Conservation (phyloP, 495 filamentous ascomycete genomes). For the Jackrogersella minutella region DNA sequence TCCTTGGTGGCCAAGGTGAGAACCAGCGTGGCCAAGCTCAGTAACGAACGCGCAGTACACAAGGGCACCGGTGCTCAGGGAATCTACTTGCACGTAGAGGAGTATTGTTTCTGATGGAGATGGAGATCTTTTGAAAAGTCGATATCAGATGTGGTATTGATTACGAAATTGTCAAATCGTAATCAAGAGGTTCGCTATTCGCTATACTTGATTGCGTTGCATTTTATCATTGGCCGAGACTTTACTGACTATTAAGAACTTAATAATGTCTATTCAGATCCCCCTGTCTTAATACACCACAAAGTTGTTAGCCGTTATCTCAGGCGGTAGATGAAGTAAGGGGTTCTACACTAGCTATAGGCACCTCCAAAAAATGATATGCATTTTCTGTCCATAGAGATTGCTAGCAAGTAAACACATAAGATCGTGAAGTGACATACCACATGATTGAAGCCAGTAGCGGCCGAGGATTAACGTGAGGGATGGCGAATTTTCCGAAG, state of each 20-base stretch:
- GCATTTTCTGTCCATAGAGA: neutral
- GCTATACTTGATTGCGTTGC: constrained; percentile 2
- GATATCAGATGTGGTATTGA: neutral
- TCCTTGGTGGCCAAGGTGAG: constrained; percentile 71
- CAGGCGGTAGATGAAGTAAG: neutral
- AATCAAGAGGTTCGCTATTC: neutral
- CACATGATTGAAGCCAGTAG: neutral
- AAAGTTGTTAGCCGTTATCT: neutral
- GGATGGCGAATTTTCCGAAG: neutral
- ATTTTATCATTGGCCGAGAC: neutral
- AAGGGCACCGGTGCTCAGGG: constrained; percentile 92
- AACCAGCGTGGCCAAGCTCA: constrained; percentile 71
- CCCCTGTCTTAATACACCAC: neutral
- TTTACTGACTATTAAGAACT: neutral
- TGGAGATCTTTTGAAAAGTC: neutral
- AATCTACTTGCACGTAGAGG: constrained; percentile 60
- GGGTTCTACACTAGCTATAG: neutral
- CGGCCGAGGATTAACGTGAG: too few relatives aligned
- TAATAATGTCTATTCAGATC: constrained; percentile 1
- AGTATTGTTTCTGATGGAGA: constrained; percentile 53
- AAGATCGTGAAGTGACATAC: neutral
- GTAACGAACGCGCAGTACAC: constrained; percentile 87
- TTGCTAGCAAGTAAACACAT: too few relatives aligned
- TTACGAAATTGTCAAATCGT: neutral
- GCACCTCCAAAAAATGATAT: neutral